A percentile compares a stretch with the other conserved stretches of the same genome.
These are phyloP conservation scores for Lactarius pseudohatsudake DNA, from an alignment of 768 basidiomycete genomes.

Conservation along the genomic window DNA sequence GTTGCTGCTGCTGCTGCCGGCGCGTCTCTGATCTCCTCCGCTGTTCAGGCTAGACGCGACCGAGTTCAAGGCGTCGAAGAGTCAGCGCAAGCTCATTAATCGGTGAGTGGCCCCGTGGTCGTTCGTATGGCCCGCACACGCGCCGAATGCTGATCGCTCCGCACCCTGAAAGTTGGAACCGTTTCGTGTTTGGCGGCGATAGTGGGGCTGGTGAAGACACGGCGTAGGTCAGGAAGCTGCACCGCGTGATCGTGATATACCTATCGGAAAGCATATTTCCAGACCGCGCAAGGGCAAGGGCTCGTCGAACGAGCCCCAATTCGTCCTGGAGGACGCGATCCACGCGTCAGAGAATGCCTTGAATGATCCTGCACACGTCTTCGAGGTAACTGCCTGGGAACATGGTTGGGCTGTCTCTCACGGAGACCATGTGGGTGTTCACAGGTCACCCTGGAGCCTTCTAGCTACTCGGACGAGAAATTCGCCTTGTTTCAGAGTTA, in stretches of 20 bases:
- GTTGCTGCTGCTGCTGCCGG: neutral
- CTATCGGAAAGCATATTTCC: neutral
- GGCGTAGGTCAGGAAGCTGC: constrained; percentile 14
- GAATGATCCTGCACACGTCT: constrained; percentile 47
- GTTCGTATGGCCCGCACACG: neutral
- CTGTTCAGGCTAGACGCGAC: constrained; percentile 59
- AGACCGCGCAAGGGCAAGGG: constrained; percentile 7
- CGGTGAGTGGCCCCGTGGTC: constrained; percentile 42
- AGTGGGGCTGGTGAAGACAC: constrained; percentile 30
- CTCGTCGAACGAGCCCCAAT: constrained; percentile 29
- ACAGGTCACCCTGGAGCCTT: constrained; percentile 74
- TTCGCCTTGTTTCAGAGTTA: constrained; percentile 75
- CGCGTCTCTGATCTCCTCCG: neutral
- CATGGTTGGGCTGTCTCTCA: neutral
- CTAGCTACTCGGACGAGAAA: constrained; percentile 78
- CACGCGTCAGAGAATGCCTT: constrained; percentile 55
- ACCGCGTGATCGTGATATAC: neutral
- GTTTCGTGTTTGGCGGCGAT: constrained; percentile 54
- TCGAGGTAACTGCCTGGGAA: constrained; percentile 48
- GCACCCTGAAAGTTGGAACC: constrained; percentile 60
- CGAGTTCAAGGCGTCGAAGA: constrained; percentile 66
- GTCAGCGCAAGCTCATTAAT: constrained; percentile 73
- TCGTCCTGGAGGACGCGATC: constrained; percentile 49
- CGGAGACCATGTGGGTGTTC: neutral
- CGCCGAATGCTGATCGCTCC: neutral